Base-by-base conservation (phyloP, 2,329 filamentous ascomycete species). In the Immersiporthe knoxdaviesiana region DNA sequence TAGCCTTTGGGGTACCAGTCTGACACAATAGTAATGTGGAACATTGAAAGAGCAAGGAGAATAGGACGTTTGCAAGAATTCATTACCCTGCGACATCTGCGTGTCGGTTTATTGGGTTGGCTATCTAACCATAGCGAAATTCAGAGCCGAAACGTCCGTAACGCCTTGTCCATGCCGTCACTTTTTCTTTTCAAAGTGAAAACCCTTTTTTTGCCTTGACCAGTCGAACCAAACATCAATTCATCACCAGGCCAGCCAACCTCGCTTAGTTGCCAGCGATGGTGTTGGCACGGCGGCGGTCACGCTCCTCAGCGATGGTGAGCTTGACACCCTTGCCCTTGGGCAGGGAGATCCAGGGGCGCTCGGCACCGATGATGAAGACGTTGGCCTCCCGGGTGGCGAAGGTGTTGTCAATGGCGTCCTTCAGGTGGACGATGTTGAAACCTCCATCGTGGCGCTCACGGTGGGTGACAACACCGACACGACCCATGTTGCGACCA, bases 321-420 rank as follows among this genome's bases (percentile, higher is more conserved):
- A 98, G 93, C 93, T 97, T 97, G 88, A 99, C 96, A 93, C 96
- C 96, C 91, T 97, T 97, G 88, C 96, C 96, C 93, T 98, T 99
- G 84, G 96, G 97, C 82, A 99, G 91, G 79, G 93, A 97, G 87
- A 99, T 91, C 96, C 96, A 99, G 81, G 96, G 95, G 92, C 98
- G 98, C 81, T 99, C 96, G 79, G 91, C 88, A 80, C 96, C 96
- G 79, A 99, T 97, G 87, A 99, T 91, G 88, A 99, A 99, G 80
- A 99, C 94, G 93, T 99, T 99, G 90, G 87, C 91, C 90, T 99
- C 94, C 86, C 96, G 96, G 82, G 96, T 99, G 80, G 96, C 94
- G 86, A 99, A 99, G 82, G 93, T 92, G 92, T 99, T 99, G 91
- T 98, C 96, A 85, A 99, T 95, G 81, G 94, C 95, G 82, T 99